A percentile compares a stretch with the other conserved stretches of the same genome.
These are phyloP conservation scores for Raphanus raphanistrum DNA, from an alignment of 345 rosid genomes.

Conservation along the genomic window DNA sequence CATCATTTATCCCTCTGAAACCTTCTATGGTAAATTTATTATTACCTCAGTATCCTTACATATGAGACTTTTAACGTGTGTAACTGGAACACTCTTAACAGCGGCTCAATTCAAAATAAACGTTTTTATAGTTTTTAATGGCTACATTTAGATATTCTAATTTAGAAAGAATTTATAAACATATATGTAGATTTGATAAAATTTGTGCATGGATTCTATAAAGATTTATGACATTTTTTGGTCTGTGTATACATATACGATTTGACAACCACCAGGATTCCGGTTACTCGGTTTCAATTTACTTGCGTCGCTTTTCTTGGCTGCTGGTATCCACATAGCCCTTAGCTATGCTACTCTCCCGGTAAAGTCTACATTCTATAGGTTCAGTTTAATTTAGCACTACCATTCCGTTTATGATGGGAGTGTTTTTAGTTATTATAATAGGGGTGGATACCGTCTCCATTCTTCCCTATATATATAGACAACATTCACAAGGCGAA, in stretches of 20 bases:
- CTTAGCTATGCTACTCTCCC: constrained; percentile 71
- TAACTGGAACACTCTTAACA: neutral
- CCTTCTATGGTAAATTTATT: constrained; percentile 60
- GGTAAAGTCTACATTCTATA: constrained; percentile 35
- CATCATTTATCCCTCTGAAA: constrained; percentile 84
- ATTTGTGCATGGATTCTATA: neutral
- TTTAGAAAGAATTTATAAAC: neutral
- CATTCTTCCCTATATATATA: constrained; percentile 66
- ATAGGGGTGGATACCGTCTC: constrained; percentile 83
- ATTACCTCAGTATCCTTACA: neutral
- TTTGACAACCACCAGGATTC: constrained; percentile 44
- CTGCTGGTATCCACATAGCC: constrained; percentile 47
- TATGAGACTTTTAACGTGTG: neutral
- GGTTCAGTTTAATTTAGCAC: neutral
- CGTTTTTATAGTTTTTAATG: neutral
- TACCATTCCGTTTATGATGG: neutral
- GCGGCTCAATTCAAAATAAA: neutral
- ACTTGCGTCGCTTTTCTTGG: constrained; percentile 51
- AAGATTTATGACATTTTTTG: neutral
- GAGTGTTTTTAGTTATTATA: neutral
- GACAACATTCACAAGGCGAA: constrained; percentile 72
- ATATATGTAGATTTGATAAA: neutral
- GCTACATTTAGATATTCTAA: neutral
- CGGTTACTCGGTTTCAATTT: constrained; percentile 65
- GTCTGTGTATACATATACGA: neutral